Conservation (phyloP, 2,329 filamentous ascomycete species). For the Exophiala spinifera region DNA sequence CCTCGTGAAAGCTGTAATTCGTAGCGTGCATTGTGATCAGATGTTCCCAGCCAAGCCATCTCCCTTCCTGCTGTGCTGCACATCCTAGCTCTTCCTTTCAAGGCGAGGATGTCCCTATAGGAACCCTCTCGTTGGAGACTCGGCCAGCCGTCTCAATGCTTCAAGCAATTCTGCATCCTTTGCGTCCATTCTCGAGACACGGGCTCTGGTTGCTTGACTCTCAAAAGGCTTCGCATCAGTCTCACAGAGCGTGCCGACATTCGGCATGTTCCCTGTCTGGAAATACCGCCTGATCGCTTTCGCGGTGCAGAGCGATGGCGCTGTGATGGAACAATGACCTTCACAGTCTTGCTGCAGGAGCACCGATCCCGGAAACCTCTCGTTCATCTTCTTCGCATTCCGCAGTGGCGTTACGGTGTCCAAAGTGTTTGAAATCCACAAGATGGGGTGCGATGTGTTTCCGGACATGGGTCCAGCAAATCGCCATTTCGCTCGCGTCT, state of each 20-base stretch:
- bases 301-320: constrained; percentile 37
- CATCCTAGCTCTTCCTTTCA: not conserved
- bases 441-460: constrained; percentile 28
- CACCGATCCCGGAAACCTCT: constrained; percentile 29
- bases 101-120: not conserved
- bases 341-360: constrained; percentile 46
- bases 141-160: not conserved
- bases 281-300: constrained; percentile 41
- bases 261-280: constrained; percentile 39
- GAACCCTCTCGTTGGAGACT: not conserved
- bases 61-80: no score
- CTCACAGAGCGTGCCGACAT: constrained; percentile 34
- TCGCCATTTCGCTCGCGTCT: constrained; percentile 28
- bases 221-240: constrained; percentile 36
- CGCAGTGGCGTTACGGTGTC: constrained; percentile 31
- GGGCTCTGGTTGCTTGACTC: not conserved
- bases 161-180: not conserved
- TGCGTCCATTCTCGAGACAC: not conserved
- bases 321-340: constrained; percentile 31
- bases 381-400: constrained; percentile 29
- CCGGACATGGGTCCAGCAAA: constrained; percentile 29
- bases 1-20: no score
- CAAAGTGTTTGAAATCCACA: constrained; percentile 30
- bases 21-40: no score
- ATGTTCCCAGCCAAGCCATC: no score